Conservation (phyloP, 768 basidiomycete species). For the Filobasidium wieringae region DNA sequence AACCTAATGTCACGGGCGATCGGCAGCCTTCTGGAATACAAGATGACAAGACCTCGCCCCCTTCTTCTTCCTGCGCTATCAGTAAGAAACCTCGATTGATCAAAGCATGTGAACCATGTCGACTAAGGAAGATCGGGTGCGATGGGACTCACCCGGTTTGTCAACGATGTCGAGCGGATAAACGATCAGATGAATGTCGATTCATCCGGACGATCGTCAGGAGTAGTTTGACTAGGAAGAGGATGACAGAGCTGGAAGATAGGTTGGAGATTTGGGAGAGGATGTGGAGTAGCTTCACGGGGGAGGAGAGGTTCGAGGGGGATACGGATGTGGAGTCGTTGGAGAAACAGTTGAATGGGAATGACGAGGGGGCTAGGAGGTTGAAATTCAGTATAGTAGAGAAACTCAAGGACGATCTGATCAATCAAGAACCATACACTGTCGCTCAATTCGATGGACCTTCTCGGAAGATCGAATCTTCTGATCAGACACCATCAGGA, state of each 20-base stretch:
- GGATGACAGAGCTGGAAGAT: conserved; percentile 17
- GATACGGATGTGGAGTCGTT: background rate
- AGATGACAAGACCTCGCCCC: no score
- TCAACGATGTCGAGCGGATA: background rate
- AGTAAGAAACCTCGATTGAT: background rate
- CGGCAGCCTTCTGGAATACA: no score
- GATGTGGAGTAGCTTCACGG: conserved; percentile 10
- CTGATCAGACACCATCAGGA: no score
- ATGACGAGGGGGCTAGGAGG: background rate
- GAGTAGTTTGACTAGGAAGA: conserved; percentile 6
- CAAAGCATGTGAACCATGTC: background rate
- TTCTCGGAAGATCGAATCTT: no score
- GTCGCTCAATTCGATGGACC: no score
- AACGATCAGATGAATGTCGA: background rate
- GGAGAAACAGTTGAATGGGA: background rate
- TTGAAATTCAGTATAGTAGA: background rate
- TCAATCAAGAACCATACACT: background rate
- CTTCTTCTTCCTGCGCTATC: background rate
- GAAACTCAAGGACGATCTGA: background rate
- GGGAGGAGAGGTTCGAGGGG: background rate
- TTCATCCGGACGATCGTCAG: background rate
- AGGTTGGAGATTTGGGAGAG: background rate
- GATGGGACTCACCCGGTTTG: background rate
- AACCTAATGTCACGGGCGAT: no score
- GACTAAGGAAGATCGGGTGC: background rate